Evolutionary conservation across 805 yeast genomes (phyloP).

Genomic region (Yarrowia keelungensis): DNA sequence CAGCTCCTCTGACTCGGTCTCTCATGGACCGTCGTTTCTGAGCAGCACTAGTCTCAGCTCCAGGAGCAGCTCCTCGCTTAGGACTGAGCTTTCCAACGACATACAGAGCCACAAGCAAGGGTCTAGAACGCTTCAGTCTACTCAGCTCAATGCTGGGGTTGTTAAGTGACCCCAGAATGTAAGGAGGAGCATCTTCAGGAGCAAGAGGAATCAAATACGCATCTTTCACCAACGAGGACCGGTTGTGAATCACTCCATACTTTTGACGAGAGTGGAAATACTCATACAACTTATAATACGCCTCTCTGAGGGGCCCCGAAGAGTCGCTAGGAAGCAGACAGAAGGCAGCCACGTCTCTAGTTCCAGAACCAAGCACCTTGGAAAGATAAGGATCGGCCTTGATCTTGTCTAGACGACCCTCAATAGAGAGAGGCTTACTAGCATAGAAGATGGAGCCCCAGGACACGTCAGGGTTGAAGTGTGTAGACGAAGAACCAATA

Average conservation of each 20-base stretch:
- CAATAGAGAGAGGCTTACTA: conserved; percentile 54
- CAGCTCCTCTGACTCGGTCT: conserved; percentile 7
- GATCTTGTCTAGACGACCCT: conserved; percentile 65
- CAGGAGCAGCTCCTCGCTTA: background rate
- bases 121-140: conserved; percentile 15
- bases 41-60: background rate
- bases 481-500: conserved; percentile 47
- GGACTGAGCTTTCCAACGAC: conserved; percentile 18
- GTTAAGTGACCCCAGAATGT: conserved; percentile 13
- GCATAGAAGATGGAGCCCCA: conserved; percentile 46
- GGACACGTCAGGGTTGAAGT: conserved; percentile 39
- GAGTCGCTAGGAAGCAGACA: conserved; percentile 52
- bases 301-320: conserved; percentile 40
- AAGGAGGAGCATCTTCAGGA: conserved; percentile 11
- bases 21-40: conserved; percentile 1
- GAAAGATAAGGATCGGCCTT: conserved; percentile 65
- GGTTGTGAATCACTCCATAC: conserved; percentile 66
- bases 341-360: conserved; percentile 61
- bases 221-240: conserved; percentile 64
- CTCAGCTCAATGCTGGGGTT: conserved; percentile 24
- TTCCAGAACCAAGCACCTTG: conserved; percentile 50
- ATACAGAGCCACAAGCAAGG: conserved; percentile 18
- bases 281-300: conserved; percentile 52
- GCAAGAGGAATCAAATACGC: conserved; percentile 61
- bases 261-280: conserved; percentile 58